Conservation (phyloP, 129 eudicot genomes). For the Lonicera japonica region DNA sequence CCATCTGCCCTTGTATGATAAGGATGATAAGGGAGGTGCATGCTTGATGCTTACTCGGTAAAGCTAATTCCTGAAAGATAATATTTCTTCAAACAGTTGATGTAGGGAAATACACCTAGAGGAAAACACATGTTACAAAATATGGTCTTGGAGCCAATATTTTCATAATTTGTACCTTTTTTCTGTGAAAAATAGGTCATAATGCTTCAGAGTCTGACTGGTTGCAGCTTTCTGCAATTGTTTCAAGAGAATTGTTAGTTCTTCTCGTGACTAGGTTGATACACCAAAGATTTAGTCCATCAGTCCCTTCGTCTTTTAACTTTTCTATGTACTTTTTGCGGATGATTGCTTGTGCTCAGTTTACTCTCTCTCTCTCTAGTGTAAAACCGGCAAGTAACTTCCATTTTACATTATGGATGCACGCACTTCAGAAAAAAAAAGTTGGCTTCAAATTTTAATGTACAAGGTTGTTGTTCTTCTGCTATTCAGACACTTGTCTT, state of each 20-base stretch:
- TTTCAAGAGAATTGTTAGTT: too few species aligned
- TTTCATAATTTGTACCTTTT: neutral
- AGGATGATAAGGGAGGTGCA: conserved; percentile 4
- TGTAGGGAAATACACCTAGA: neutral
- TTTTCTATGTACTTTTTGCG: neutral
- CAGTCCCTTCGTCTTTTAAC: neutral
- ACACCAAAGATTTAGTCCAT: neutral
- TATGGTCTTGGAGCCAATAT: too few species aligned
- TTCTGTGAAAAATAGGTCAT: neutral
- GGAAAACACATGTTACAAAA: neutral
- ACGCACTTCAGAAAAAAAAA: neutral
- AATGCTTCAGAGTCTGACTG: neutral
- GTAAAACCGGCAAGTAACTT: neutral
- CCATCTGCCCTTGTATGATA: conserved; percentile 22
- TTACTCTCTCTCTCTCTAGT: neutral
- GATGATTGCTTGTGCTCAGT: neutral
- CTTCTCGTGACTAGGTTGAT: neutral
- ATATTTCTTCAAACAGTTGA: neutral
- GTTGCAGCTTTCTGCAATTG: neutral
- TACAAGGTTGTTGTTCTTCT: neutral
- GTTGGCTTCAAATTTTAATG: neutral
- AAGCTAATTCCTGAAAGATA: neutral
- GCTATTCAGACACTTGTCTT: neutral
- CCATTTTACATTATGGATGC: neutral
- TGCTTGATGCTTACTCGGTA: conserved; percentile 13